Conservation (phyloP, 495 filamentous ascomycete genomes). For the Lepraria neglecta region DNA sequence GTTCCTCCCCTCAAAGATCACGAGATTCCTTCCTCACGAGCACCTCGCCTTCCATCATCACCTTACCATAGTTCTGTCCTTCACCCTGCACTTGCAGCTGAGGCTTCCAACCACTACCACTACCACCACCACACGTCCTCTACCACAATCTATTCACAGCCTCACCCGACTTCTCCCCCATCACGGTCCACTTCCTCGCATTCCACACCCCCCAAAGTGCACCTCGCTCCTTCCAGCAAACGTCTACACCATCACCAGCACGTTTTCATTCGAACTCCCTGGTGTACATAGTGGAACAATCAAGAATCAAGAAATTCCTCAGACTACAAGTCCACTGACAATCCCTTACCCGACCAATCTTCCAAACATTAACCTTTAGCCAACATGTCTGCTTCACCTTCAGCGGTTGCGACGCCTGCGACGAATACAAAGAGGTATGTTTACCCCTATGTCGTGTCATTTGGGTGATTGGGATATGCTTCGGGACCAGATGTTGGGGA, state of each 20-base stretch:
- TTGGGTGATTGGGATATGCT: too few species aligned
- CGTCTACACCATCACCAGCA: constrained; percentile 55
- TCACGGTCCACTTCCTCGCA: constrained; percentile 32
- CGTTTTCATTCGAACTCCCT: constrained; percentile 80
- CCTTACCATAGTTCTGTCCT: constrained; percentile 17
- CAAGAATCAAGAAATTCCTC: constrained; percentile 35
- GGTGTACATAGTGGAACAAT: constrained; percentile 85
- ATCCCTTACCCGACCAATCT: constrained; percentile 20
- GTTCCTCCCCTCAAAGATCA: constrained; percentile 12
- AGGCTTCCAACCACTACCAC: constrained; percentile 19
- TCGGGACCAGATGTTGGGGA: too few species aligned
- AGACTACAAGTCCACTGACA: constrained; percentile 36
- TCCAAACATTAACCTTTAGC: constrained; percentile 23
- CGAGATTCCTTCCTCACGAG: constrained; percentile 17
- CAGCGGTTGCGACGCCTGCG: constrained; percentile 47
- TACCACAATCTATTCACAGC: constrained; percentile 17
- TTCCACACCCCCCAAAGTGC: constrained; percentile 20
- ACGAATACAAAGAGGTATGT: constrained; percentile 63
- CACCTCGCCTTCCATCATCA: constrained; percentile 24
- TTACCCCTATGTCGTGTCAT: too few species aligned
- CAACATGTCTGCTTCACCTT: constrained; percentile 58
- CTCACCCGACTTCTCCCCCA: constrained; percentile 28
- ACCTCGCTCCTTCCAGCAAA: constrained; percentile 24
- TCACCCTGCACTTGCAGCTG: constrained; percentile 22
- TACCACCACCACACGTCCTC: constrained; percentile 22